A percentile compares a stretch with the other conserved stretches of the same genome.
These are phyloP conservation scores for Recurvomyces mirabilis DNA, from an alignment of 495 filamentous ascomycete genomes.

Conservation along the genomic window DNA sequence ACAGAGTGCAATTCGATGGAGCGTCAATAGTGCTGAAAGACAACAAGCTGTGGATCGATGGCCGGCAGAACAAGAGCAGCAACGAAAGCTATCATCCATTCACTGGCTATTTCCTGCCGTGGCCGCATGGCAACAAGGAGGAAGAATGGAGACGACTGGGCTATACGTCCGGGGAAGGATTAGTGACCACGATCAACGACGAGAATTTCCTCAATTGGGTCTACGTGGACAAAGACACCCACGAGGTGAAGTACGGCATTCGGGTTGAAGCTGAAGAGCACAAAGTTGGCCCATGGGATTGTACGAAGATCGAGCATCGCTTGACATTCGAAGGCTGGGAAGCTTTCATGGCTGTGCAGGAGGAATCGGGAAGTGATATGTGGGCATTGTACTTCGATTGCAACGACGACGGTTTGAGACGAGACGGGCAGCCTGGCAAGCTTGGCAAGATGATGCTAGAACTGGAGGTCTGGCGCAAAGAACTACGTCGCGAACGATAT, in stretches of 20 bases:
- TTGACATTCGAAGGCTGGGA: slow-evolving; percentile 31
- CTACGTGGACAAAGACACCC: slow-evolving; percentile 25
- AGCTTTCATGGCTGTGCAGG: slow-evolving; percentile 29
- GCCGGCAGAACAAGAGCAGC: slow-evolving; percentile 12
- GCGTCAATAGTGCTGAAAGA: slow-evolving; percentile 24
- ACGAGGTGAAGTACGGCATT: slow-evolving; percentile 29
- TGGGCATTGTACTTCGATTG: slow-evolving; percentile 51
- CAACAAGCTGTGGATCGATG: slow-evolving; percentile 27
- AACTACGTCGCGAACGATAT: slow-evolving; percentile 1
- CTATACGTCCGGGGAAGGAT: slow-evolving; percentile 21
- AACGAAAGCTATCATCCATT: slow-evolving; percentile 21
- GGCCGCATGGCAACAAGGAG: slow-evolving; percentile 30
- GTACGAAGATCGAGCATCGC: slow-evolving; percentile 25
- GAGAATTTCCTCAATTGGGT: slow-evolving; percentile 29
- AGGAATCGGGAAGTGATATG: slow-evolving; percentile 22
- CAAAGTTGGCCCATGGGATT: slow-evolving; percentile 26
- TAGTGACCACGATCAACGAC: slow-evolving; percentile 28
- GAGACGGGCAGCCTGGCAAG: slow-evolving; percentile 2
- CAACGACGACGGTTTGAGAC: slow-evolving; percentile 34
- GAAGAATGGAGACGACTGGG: slow-evolving; percentile 5
- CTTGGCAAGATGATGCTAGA: slow-evolving; percentile 9
- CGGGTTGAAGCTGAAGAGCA: slow-evolving; percentile 24
- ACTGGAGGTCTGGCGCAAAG: slow-evolving; percentile 8
- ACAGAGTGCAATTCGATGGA: slow-evolving; percentile 24
- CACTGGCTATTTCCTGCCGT: slow-evolving; percentile 26